A percentile compares a stretch with the other conserved stretches of the same genome.
Evolutionary conservation across 2,329 filamentous ascomycete genomes (phyloP).

Genomic region (Aspergillus eucalypticola): DNA sequence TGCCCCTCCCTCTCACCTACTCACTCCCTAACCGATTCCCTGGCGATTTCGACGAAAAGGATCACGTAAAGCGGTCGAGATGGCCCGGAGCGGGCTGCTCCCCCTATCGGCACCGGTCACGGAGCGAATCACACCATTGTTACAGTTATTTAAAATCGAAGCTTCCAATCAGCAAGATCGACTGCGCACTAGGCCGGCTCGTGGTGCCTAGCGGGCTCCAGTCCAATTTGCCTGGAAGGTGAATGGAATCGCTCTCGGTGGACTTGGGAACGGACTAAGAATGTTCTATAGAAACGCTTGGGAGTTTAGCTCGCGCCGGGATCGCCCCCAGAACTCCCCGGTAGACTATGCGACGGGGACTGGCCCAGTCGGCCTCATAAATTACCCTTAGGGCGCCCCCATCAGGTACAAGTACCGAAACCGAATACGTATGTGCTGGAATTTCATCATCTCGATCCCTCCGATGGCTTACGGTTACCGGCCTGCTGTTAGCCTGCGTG

Average conservation of each 20-base stretch:
- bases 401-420: constrained; percentile 2
- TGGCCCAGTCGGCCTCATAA: constrained; percentile 5
- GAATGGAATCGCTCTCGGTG: not conserved
- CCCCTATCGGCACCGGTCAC: not conserved
- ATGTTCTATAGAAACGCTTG: constrained; percentile 22
- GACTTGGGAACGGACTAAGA: constrained; percentile 21
- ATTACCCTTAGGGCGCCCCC: constrained; percentile 3
- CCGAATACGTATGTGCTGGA: not conserved
- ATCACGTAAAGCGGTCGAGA: not conserved
- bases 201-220: constrained; percentile 11
- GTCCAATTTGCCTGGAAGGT: constrained; percentile 2
- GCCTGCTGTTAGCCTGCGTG: not conserved
- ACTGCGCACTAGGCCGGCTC: constrained; percentile 1
- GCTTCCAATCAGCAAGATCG: constrained; percentile 8
- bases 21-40: too few relatives aligned
- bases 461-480: not conserved
- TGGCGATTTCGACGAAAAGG: not conserved
- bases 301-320: constrained; percentile 14
- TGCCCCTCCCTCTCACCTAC: not conserved
- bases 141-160: constrained; percentile 1
- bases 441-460: not conserved
- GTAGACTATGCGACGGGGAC: constrained; percentile 14
- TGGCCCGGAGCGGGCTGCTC: not conserved
- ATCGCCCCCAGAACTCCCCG: constrained; percentile 16
- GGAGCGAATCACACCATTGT: constrained; percentile 4